phyloP scores from a whole-genome alignment of 78 protist species.

The Parvularia atlantis region DNA sequence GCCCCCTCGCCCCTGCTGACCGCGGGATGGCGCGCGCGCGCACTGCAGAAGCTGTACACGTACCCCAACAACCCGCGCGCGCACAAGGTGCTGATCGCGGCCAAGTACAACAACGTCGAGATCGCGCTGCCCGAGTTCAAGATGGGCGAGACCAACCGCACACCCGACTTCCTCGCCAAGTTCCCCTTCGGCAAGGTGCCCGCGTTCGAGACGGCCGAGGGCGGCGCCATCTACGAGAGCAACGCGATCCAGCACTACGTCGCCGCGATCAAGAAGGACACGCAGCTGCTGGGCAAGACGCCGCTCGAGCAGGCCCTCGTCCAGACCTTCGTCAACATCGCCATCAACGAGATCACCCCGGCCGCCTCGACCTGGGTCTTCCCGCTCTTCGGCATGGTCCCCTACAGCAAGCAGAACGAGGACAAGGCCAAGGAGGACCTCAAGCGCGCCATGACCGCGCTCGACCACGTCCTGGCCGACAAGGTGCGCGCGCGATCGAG shows the following conservation, averaged over 20 bases:
- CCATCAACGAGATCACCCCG: conserved; percentile 46
- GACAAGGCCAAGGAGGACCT: background rate
- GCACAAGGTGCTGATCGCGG: conserved; percentile 51
- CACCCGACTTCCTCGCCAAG: conserved; percentile 24
- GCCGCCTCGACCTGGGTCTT: conserved; percentile 26
- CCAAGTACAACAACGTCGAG: conserved; percentile 48
- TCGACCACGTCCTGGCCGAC: conserved; percentile 38
- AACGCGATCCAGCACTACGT: conserved; percentile 46
- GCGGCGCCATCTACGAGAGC: conserved; percentile 52
- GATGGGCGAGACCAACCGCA: conserved; percentile 18
- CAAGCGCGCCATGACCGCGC: background rate
- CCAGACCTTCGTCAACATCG: conserved; percentile 60
- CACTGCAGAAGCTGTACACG: conserved; percentile 35
- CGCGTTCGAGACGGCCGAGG: conserved; percentile 52
- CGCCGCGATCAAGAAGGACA: conserved; percentile 3
- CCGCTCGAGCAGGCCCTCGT: conserved; percentile 41
- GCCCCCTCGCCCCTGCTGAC: too few species aligned
- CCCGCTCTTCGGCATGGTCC: conserved; percentile 38
- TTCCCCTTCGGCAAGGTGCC: conserved; percentile 65
- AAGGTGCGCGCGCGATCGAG: conserved; percentile 14
- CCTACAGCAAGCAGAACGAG: background rate
- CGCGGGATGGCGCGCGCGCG: too few species aligned
- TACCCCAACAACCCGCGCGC: conserved; percentile 48
- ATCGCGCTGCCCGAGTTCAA: conserved; percentile 47
- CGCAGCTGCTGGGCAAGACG: conserved; percentile 45